A percentile compares a stretch with the other conserved stretches of the same genome.
These are phyloP conservation scores for Thymus mandschuricus DNA, from an alignment of 257 asterid genomes.

Conservation along the genomic window DNA sequence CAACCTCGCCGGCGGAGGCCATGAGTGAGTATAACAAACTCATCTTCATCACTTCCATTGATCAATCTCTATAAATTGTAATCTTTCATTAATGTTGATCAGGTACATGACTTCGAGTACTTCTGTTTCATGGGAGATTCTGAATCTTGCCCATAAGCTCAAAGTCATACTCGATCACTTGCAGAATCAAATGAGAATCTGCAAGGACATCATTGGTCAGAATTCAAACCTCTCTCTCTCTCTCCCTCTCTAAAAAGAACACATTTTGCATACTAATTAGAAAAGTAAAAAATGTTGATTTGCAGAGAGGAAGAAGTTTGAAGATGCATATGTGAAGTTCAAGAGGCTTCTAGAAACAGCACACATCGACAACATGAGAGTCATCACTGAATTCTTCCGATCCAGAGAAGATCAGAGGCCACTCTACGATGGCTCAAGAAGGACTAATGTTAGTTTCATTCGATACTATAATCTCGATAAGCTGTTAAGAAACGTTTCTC, in stretches of 20 bases:
- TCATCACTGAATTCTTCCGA: constrained; percentile 47
- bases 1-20: constrained; percentile 72
- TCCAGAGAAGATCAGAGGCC: constrained; percentile 49
- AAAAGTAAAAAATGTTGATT: neutral
- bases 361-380: constrained; percentile 62
- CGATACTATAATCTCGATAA: too few relatives aligned
- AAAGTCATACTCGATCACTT: constrained; percentile 56
- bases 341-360: constrained; percentile 43
- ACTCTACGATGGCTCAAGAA: constrained; percentile 45
- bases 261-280: neutral
- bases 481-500: too few relatives aligned
- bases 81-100: constrained; percentile 8
- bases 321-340: constrained; percentile 44
- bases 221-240: neutral
- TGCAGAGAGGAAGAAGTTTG: constrained; percentile 40
- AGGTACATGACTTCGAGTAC: constrained; percentile 50
- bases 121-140: constrained; percentile 64
- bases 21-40: constrained; percentile 53
- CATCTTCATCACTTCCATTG: neutral
- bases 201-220: constrained; percentile 48
- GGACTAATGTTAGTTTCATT: constrained; percentile 35
- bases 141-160: constrained; percentile 64
- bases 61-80: neutral
- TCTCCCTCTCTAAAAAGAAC: neutral
- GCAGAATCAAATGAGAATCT: constrained; percentile 36